Percentiles rank a stretch among this genome's conserved stretches.
These are phyloP conservation scores for Echria macrotheca DNA, from an alignment of 495 filamentous ascomycete species.

Conservation along the genomic window DNA sequence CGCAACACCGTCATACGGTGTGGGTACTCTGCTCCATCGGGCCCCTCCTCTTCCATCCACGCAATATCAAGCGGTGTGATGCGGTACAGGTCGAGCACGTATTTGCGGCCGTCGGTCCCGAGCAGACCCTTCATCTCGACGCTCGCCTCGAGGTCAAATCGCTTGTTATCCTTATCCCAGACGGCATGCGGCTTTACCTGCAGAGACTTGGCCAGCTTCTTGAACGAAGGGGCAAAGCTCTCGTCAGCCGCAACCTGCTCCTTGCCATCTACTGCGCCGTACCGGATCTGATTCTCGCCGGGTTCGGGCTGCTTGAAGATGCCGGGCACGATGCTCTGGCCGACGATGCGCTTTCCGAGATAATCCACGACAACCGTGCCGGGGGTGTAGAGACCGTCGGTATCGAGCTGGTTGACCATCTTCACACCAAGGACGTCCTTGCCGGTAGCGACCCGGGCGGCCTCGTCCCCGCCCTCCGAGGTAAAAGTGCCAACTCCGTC, in stretches of 20 bases:
- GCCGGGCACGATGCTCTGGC: slow-evolving; percentile 96
- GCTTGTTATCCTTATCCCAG: slow-evolving; percentile 93
- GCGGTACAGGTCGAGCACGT: slow-evolving; percentile 93
- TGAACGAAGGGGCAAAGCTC: slow-evolving; percentile 77
- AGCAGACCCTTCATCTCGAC: slow-evolving; percentile 97
- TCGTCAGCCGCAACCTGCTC: slow-evolving; percentile 88
- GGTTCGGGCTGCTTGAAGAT: slow-evolving; percentile 99
- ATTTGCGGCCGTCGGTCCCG: slow-evolving; percentile 95
- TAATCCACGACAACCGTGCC: slow-evolving; percentile 97
- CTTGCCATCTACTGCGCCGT: slow-evolving; percentile 96
- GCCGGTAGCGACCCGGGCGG: slow-evolving; percentile 89
- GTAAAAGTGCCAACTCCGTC: slow-evolving; percentile 98
- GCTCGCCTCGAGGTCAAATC: slow-evolving; percentile 88
- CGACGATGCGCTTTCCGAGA: slow-evolving; percentile 92
- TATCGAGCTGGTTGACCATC: slow-evolving; percentile 93
- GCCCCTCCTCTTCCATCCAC: slow-evolving; percentile 86
- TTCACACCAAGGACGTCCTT: slow-evolving; percentile 95
- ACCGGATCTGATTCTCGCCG: slow-evolving; percentile 97
- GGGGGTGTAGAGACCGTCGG: slow-evolving; percentile 86
- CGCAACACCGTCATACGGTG: slow-evolving; percentile 93
- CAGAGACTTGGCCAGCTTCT: slow-evolving; percentile 80
- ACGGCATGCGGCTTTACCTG: slow-evolving; percentile 91
- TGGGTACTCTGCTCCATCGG: slow-evolving; percentile 62
- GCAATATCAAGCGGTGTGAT: slow-evolving; percentile 85
- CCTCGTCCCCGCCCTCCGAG: slow-evolving; percentile 93